A percentile compares a stretch with the other conserved stretches of the same genome.
These are phyloP conservation scores for Globisporangium ultimum DNA, from an alignment of 352 stramenopile genomes.

Conservation along the genomic window DNA sequence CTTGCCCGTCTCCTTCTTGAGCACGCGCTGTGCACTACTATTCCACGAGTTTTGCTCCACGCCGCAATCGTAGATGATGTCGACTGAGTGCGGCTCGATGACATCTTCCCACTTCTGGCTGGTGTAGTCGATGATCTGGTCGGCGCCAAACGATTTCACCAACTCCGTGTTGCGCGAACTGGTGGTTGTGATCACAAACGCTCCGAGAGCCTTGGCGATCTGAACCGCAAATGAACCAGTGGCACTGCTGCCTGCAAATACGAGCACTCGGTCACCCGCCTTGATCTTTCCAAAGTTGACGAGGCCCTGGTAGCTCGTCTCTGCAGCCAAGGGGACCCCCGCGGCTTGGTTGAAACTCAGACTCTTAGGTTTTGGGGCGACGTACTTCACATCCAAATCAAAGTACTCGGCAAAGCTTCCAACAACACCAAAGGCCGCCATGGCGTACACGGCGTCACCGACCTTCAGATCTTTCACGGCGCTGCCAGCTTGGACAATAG, in stretches of 20 bases:
- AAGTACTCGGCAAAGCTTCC: no score
- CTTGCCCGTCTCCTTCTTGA: constrained; percentile 22
- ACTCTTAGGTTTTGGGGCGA: no score
- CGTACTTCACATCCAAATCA: no score
- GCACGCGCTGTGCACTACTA: constrained; percentile 17
- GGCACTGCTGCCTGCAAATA: constrained; percentile 48
- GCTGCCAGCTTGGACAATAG: no score
- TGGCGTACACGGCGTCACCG: no score
- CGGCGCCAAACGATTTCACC: constrained; percentile 32
- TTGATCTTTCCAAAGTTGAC: constrained; percentile 16
- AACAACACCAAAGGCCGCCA: no score
- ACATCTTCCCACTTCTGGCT: constrained; percentile 26
- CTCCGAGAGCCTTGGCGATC: constrained; percentile 36
- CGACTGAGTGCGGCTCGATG: no score
- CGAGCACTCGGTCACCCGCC: constrained; percentile 25
- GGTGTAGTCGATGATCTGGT: constrained; percentile 46
- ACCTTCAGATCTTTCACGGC: no score
- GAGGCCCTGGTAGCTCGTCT: no score
- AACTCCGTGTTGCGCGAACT: constrained; percentile 35
- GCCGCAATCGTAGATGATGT: no score
- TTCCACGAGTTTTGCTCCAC: constrained; percentile 10
- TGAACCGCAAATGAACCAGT: constrained; percentile 51
- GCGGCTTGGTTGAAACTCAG: no score
- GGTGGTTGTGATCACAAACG: constrained; percentile 26
- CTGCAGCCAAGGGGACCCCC: no score